Evolutionary conservation across 306 rosid genomes (phyloP), one percentile per base, ranked within the genome.

Genomic region (Alnus rubra): DNA sequence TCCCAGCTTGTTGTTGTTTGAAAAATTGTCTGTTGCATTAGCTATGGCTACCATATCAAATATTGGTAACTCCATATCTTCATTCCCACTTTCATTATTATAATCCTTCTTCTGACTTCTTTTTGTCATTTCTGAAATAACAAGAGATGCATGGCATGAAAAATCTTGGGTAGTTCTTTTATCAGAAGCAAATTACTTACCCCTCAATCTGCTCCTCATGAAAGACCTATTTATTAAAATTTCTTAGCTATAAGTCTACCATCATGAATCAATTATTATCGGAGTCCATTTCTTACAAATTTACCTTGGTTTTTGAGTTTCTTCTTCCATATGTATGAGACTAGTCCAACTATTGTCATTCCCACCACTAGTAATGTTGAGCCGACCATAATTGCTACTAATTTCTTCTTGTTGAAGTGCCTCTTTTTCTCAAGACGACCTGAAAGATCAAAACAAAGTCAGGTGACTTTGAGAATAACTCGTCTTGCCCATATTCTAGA

Each of bases 21-120:
- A 84, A 60, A 91, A 91, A 69, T 83, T 73, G 59, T 78, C 55
- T 0, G 96, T 91, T 5, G 90, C 93, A 30, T 5, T 54, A 4
- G 60, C 69, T 82, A 91, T 59, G 2, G 79, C 23, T 28, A 78
- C 4, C n/a, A 87, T 51, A 50, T 87, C 82, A 19, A 89, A 84
- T 5, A 84, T 60, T 0, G 88, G 86, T 7, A 88, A 87, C 37
- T 89, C 92, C 9, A 80, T 14, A 28, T 86, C 92, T 12, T 86
- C 89, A 14, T 76, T 73, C 49, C 48, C 9, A 7, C n/a, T 45
- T 13, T 55, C 79, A n/a, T 82, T 49, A 0, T 23, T 53, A 31
- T 3, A 56, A 64, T 54, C 42, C 15, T 39, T 19, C 16, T 12
- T 50, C 47, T 33, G 39, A 37, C 4, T 39, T 39, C 51, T 9